Base-by-base conservation (phyloP, 352 stramenopile species). In the Pythium chondricola region DNA sequence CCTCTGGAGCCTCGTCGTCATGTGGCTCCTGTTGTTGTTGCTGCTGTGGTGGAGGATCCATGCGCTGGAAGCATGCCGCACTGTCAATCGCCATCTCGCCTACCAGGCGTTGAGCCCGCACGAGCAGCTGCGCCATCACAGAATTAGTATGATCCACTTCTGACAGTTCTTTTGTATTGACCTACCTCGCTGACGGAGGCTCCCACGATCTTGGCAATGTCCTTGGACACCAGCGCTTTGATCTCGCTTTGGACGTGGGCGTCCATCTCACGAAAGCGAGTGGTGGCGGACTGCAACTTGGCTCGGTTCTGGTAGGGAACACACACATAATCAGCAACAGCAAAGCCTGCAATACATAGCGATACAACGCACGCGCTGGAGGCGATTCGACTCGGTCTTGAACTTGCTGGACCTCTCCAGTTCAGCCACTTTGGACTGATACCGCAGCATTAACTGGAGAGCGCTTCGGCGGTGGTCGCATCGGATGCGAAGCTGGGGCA, bases 381-480 rank as follows among this genome's bases (percentile, higher is more conserved):
- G 61, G 25, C 76, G 53, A 6, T 67, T 49, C 17, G 53, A 68
- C 29, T 86, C 72, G 39, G 59, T 63, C n/a, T 65, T 72, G 27
- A 43, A 64, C 31, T 56, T 56, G 6, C 43, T 67, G 3, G 41
- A 30, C 2, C 49, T 30, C 47, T 79, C 47, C 5, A 90, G 73
- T 2, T 84, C 71, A 3, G 63, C 47, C 7, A 90, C 44, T 46
- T 90, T 90, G 22, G 35, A 61, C 27, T 85, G 58, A 27, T 91
- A 88, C 18, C 72, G 71, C 55, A 59, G 29, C 43, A 77, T 72
- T 11, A 82, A 52, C n/a, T 53, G 64, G 40, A 81, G 49, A 5
- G 72, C 74, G 46, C 79, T 72, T 21, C 82, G 78, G 26, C 74
- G 76, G 50, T 88, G 73, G 26, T 87, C 74, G n/a, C 74, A 85